Conservation (phyloP, 805 yeast species). For the Yarrowia phangngaensis region DNA sequence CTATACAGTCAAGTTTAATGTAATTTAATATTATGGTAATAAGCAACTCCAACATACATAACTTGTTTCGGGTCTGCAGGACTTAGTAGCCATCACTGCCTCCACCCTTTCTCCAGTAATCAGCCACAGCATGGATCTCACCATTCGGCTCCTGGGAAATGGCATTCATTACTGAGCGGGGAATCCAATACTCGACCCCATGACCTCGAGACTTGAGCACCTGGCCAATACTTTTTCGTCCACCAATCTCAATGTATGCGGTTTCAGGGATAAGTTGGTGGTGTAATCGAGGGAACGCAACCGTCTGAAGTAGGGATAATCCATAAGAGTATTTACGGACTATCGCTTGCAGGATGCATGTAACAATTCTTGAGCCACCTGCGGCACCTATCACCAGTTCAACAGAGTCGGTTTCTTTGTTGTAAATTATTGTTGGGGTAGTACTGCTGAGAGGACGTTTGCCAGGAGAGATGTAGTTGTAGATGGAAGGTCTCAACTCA, state of each 20-base stretch:
- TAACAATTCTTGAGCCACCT: constrained; percentile 85
- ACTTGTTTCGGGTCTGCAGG: too few relatives aligned
- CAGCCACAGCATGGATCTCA: constrained; percentile 71
- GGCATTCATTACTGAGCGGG: constrained; percentile 58
- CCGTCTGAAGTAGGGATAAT: constrained; percentile 58
- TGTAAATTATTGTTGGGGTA: constrained; percentile 66
- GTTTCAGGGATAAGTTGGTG: constrained; percentile 82
- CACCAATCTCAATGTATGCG: constrained; percentile 57
- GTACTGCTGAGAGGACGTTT: constrained; percentile 84
- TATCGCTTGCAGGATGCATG: constrained; percentile 78
- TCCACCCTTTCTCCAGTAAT: constrained; percentile 86
- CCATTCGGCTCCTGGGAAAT: constrained; percentile 42
- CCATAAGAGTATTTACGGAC: constrained; percentile 59
- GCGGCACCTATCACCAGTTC: constrained; percentile 85
- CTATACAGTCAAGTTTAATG: too few relatives aligned
- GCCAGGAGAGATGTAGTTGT: constrained; percentile 68
- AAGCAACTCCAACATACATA: too few relatives aligned
- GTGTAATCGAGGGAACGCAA: constrained; percentile 79
- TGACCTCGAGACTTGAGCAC: constrained; percentile 51
- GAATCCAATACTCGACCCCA: constrained; percentile 42
- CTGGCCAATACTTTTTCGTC: constrained; percentile 38
- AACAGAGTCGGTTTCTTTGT: constrained; percentile 41
- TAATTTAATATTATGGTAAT: too few relatives aligned
- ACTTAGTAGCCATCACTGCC: constrained; percentile 58
- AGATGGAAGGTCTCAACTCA: constrained; percentile 73